phyloP scores from a whole-genome alignment of 1,284 basidiomycete species.

The Fomes fomentarius region DNA sequence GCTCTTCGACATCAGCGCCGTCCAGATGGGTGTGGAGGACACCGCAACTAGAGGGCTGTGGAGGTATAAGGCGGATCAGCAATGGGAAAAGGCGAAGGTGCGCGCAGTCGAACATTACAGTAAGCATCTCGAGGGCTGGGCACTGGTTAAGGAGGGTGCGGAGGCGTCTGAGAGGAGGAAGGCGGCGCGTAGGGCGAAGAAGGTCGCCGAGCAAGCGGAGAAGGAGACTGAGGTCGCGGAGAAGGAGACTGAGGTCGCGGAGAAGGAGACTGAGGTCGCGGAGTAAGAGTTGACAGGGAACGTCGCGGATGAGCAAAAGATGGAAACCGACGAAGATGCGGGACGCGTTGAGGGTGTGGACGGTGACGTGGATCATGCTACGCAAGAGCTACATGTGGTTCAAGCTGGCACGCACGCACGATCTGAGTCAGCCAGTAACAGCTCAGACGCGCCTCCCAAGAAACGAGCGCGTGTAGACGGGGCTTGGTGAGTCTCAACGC shows the following conservation, averaged over 20 bases:
- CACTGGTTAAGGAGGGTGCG: neutral
- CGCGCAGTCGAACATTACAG: constrained; percentile 10
- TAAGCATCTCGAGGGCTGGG: neutral
- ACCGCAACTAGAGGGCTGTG: neutral
- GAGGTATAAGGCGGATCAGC: neutral
- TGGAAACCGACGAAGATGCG: neutral
- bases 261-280: neutral
- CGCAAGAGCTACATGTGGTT: neutral
- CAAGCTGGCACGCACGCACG: neutral
- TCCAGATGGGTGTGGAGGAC: constrained; percentile 1
- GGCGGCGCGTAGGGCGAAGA: neutral
- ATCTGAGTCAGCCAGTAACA: too few species aligned
- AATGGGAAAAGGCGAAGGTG: neutral
- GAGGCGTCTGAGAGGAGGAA: constrained; percentile 1
- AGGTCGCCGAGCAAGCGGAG: too few species aligned
- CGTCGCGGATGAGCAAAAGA: neutral
- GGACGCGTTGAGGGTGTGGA: neutral
- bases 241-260: too few species aligned
- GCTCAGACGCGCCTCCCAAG: neutral
- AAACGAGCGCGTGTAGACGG: neutral
- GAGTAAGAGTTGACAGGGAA: neutral
- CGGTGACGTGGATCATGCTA: too few species aligned
- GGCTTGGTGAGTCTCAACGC: too few species aligned
- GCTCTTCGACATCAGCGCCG: constrained; percentile 1
- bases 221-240: too few species aligned